Evolutionary conservation across 2,329 filamentous ascomycete species (phyloP), one percentile per base, ranked within the genome.

Genomic region (Alternaria solani): DNA sequence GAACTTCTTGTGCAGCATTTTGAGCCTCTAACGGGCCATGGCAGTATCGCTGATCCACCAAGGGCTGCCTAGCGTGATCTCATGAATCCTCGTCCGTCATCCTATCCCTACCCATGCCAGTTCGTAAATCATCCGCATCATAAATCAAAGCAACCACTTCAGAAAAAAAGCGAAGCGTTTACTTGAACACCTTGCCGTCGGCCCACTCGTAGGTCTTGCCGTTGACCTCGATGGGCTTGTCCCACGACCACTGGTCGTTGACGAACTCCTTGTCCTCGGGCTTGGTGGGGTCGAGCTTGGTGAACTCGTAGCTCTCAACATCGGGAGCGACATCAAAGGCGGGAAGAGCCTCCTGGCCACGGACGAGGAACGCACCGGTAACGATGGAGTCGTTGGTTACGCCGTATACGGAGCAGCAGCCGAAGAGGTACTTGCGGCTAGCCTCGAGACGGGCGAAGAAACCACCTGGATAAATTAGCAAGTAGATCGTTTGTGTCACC

Each of bases 101-200:
- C 56, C 62, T 70, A 66, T 62, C 68, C 70, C 65, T 71, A 61
- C 51, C 64, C 67, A 65, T 73, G 60, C 68, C 71, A 66, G 70
- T 67, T 75, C 71, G 63, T 74, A 72, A 74, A 68, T 75, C 73
- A 72, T 75, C 70, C 71, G 66, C 69, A 68, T 74, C 71, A 66
- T 75, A 70, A 75, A 59, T 66, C 57, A 62, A 67, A 61, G 60
- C 64, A 64, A 59, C 58, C 59, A 52, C 51, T 52, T 48, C 58
- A 59, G 56, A 59, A 47, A 48, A 14, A 44, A 38, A 49, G 51
- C 55, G 60, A 75, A 64, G 59, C 61, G 38, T 85, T 88, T 97
- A 98, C 88, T 98, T 98, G 91, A 97, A 98, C 81, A 98, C 93
- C 89, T 98, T 97, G 81, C 95, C 95, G 77, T 93, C 90, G 78